Evolutionary conservation across 2,329 filamentous ascomycete genomes (phyloP).

Genomic region (Verticillium nonalfalfae): DNA sequence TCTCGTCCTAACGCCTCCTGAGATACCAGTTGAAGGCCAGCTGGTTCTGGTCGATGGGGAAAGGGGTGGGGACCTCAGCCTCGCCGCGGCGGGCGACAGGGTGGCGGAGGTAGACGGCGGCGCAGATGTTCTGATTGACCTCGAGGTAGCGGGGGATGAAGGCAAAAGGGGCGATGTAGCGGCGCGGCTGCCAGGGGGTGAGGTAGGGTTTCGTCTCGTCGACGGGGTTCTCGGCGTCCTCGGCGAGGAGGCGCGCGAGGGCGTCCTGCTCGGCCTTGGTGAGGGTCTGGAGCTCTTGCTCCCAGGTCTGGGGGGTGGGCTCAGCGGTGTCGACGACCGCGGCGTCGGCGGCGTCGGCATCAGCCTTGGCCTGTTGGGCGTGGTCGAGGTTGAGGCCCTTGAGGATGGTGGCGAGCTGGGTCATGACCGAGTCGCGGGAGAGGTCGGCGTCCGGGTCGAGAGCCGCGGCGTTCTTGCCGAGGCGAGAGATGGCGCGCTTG

Average conservation of each 20-base stretch:
- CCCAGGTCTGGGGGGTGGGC: constrained; percentile 3
- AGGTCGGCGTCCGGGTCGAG: constrained; percentile 26
- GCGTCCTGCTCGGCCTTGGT: constrained; percentile 44
- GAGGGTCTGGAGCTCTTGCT: constrained; percentile 19
- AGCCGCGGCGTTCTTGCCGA: constrained; percentile 24
- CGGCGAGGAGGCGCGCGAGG: constrained; percentile 50
- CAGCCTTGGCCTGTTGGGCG: constrained; percentile 19
- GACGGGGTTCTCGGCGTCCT: constrained; percentile 67
- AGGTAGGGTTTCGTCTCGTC: constrained; percentile 77
- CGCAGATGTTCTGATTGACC: constrained; percentile 95
- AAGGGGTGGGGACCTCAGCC: constrained; percentile 82
- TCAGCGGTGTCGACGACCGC: neutral
- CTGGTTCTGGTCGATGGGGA: constrained; percentile 62
- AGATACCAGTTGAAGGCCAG: constrained; percentile 94
- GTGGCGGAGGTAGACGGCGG: constrained; percentile 90
- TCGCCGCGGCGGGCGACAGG: constrained; percentile 79
- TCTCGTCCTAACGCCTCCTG: constrained; percentile 56
- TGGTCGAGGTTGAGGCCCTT: constrained; percentile 33
- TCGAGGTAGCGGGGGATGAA: constrained; percentile 95
- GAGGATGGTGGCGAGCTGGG: constrained; percentile 47
- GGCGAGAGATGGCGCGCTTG: constrained; percentile 54
- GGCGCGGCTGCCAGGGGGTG: constrained; percentile 83
- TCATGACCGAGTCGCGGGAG: constrained; percentile 38
- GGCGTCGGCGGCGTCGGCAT: neutral
- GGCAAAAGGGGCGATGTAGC: constrained; percentile 86